Percentiles rank a stretch among this genome's conserved stretches.
phyloP scores from a whole-genome alignment of 2,329 filamentous ascomycete species.

The Talaromyces albobiverticillius region DNA sequence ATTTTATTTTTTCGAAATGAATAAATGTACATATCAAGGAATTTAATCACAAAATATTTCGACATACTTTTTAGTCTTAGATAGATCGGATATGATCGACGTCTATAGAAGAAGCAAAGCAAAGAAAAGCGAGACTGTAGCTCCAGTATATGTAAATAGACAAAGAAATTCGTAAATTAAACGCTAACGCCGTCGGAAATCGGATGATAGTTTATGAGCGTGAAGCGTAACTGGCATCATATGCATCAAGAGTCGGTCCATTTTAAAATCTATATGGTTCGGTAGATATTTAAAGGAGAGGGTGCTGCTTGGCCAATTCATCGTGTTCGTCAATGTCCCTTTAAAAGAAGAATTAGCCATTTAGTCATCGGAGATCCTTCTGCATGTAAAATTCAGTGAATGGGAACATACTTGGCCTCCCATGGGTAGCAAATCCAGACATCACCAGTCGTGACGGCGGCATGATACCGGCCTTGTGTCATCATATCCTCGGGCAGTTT shows the following conservation, averaged over 20 bases:
- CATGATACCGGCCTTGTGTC: conserved; percentile 69
- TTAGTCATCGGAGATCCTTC: not conserved
- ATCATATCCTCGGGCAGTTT: conserved; percentile 75
- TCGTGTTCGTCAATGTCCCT: conserved; percentile 92
- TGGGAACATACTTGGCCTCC: conserved; percentile 71
- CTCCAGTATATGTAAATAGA: not conserved
- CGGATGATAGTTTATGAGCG: not conserved
- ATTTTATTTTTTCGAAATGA: not conserved
- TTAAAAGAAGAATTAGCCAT: not conserved
- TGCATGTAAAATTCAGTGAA: not conserved
- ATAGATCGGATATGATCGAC: not conserved
- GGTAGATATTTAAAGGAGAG: conserved; percentile 24
- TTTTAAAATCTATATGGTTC: not conserved
- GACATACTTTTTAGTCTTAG: not conserved
- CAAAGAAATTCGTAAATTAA: not conserved
- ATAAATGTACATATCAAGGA: not conserved
- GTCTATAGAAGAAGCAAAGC: conserved; percentile 4
- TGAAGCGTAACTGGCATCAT: not conserved
- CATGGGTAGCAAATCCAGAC: conserved; percentile 99
- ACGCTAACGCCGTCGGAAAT: not conserved
- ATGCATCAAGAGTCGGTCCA: not conserved
- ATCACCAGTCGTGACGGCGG: conserved; percentile 84
- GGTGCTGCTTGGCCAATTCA: conserved; percentile 55
- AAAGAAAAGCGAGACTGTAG: not conserved
- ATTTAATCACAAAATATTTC: not conserved